Evolutionary conservation across 179 eudicot genomes (phyloP), one percentile per base, ranked within the genome.

Genomic region (Corrigiola litoralis): DNA sequence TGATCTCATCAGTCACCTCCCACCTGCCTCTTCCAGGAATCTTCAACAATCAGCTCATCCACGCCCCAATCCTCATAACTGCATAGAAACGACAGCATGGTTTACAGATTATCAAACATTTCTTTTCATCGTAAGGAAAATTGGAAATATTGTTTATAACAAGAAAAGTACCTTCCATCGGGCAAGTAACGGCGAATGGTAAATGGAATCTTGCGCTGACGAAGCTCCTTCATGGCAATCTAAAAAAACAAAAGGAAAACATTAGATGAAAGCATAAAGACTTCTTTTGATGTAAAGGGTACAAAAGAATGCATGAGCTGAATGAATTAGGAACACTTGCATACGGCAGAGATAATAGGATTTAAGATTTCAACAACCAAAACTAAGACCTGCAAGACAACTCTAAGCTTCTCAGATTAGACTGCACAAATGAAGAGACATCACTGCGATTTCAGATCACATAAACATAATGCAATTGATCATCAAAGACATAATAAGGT

Each of bases 61-160:
- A 94, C 99, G 20, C 99, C 99, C 99, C 97, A 94, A 58, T 94
- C 99, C 76, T 94, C 99, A 44, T 84, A 94, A 76, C 96, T 92
- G 79, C 60, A 72, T 21, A 47, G 5, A 18, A 31, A 9, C 32
- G n/a, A 48, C 44, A 37, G 5, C 11, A 50, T 47, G 17, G 11
- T 50, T 51, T 14, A 28, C 34, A 14, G 24, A 17, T 6, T 5
- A 14, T 49, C 16, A 31, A 25, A 31, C 23, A 23, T 17, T 28
- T 67, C 7, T 20, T 49, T 49, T 49, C 41, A 23, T 18, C 10
- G 7, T 13, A 3, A n/a, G 37, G 21, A 11, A 54, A 53, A 53
- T 12, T 6, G 1, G 23, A 41, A 29, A 25, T 13, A 38, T 45
- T 16, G 24, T 13, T 42, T 4, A n/a, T 5, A 8, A 20, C 5